phyloP scores from a whole-genome alignment of 257 asterid genomes.

The Nicotiana undulata region DNA sequence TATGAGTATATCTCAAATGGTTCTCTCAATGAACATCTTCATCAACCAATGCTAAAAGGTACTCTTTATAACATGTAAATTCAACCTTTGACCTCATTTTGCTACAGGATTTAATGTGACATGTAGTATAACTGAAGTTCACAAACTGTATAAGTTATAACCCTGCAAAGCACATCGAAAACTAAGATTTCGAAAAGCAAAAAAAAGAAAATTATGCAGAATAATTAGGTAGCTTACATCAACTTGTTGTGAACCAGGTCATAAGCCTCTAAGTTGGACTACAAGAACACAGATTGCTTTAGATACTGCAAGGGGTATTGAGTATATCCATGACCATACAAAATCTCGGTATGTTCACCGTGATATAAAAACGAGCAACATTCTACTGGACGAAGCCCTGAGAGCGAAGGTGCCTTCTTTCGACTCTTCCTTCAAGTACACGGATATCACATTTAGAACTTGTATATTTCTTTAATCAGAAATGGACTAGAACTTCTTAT shows the following conservation, averaged over 20 bases:
- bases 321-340: conserved; percentile 84
- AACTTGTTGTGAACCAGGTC: conserved; percentile 39
- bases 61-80: not conserved
- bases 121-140: not conserved
- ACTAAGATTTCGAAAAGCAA: not conserved
- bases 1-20: conserved; percentile 64
- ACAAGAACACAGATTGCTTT: conserved; percentile 73
- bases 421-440: not conserved
- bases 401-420: conserved; percentile 58
- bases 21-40: conserved; percentile 70
- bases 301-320: conserved; percentile 78
- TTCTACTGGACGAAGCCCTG: conserved; percentile 67
- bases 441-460: not conserved
- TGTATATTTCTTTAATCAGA: not conserved
- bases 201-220: not conserved
- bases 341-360: conserved; percentile 73
- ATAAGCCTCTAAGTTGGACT: conserved; percentile 71
- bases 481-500: not conserved
- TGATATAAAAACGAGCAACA: conserved; percentile 74
- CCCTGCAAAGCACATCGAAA: not conserved
- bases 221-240: not conserved
- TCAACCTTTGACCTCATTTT: not conserved
- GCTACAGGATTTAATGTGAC: not conserved
- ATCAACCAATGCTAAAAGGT: conserved; percentile 76
- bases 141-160: not conserved